Base-by-base conservation (phyloP, 2,329 filamentous ascomycete genomes). In the Cladosporium sphaerospermum region DNA sequence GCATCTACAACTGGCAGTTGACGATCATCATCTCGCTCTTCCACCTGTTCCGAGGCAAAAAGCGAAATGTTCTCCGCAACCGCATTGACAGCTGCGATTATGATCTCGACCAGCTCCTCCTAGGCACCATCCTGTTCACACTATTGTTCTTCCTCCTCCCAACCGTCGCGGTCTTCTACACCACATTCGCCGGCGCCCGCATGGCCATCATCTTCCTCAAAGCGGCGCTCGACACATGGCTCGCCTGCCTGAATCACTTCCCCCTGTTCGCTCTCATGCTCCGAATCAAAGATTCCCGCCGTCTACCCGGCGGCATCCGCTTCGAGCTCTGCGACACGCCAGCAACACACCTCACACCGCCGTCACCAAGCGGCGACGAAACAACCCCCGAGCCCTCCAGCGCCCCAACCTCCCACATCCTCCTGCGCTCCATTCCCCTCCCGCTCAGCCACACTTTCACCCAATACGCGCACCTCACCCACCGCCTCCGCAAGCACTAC, bases 1-100 rank as follows among this genome's bases (percentile, higher is more conserved):
- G 93, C 48, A 97, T 99, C 64, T 99, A 92, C 71, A 90, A 97
- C 72, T 99, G 93, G 93, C 93, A 99, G 71, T 83, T 99, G 56
- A 95, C 88, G 3, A 97, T 99, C 57, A 86, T 99, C 59, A 85
- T 92, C 59, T 97, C 92, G 9, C 83, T 99, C n/a, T 99, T 99
- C 71, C 95, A 99, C 68, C 83, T 99, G 9, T 99, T 99, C 68
- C 88, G 92, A 32, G 95, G 93, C 54, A 97, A 96, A 75, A 99
- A 99, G 71, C 87, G 95, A 67, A 99, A 99, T 62, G 86, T 99
- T 13, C 81, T 99, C 18, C 87, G 95, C 57, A 96, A 96, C 66
- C 90, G 93, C 72, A 97, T 99, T 64, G 93, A 99, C 69, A 96
- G 91, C 44, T 99, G 93, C 76, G 93, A 97, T 73, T 99, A 99